These are phyloP conservation scores for Acacia melanoxylon DNA, from an alignment of 306 rosid species.

Conservation along the genomic window DNA sequence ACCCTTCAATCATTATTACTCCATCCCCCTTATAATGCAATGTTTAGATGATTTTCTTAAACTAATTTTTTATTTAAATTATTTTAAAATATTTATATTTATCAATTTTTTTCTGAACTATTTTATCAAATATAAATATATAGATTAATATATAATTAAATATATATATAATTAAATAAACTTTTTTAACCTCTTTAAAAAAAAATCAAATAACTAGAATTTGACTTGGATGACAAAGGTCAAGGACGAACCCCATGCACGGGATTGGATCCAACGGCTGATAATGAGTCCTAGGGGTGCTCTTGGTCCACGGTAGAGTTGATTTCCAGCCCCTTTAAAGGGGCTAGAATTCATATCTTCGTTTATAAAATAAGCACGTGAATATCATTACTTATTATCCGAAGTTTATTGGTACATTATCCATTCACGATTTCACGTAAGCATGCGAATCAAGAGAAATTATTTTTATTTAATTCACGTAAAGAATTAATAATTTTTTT, in stretches of 20 bases:
- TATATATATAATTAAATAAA: no score
- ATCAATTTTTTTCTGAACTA: no score
- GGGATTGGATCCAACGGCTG: slow-evolving; percentile 14
- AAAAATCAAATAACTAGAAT: not conserved
- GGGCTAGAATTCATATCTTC: not conserved
- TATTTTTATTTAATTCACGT: not conserved
- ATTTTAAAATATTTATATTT: no score
- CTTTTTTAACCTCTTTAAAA: no score
- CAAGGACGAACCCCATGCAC: not conserved
- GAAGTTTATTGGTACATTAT: not conserved
- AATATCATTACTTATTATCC: not conserved
- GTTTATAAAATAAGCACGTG: not conserved
- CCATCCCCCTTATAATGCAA: no score
- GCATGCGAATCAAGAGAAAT: not conserved
- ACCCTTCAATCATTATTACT: no score
- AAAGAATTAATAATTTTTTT: not conserved
- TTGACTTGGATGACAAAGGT: not conserved
- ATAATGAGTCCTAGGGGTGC: not conserved
- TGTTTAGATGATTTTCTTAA: no score
- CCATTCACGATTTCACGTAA: not conserved
- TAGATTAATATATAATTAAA: no score
- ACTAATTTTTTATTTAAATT: no score
- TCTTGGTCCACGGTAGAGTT: not conserved
- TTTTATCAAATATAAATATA: no score
- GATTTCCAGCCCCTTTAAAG: not conserved